phyloP scores from a whole-genome alignment of 202 grass and related monocot species.

The Zoysia matrella region DNA sequence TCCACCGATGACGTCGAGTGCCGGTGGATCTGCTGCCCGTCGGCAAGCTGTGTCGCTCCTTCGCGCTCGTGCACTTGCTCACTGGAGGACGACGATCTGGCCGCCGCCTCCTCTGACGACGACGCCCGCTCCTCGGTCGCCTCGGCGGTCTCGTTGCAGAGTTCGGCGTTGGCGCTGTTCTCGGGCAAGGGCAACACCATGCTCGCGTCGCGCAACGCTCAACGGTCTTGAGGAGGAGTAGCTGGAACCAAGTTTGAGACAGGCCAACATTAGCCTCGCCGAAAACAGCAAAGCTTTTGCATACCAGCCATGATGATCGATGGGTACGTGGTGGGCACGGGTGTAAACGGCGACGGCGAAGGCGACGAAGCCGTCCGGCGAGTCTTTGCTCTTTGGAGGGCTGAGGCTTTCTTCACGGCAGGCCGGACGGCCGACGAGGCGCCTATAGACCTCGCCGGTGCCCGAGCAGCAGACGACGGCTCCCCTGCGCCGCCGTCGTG shows the following conservation, averaged over 20 bases:
- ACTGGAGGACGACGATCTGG: background rate
- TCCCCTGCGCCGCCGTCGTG: background rate
- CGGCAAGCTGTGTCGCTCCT: too few relatives aligned
- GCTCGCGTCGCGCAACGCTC: background rate
- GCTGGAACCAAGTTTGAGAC: background rate
- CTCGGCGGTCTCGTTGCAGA: background rate
- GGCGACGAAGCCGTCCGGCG: conserved; percentile 16
- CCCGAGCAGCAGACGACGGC: background rate
- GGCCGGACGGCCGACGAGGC: background rate
- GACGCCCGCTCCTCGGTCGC: background rate
- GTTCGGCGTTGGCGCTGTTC: background rate
- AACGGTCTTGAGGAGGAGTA: background rate
- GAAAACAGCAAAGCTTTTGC: background rate
- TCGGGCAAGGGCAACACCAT: background rate
- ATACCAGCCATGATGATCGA: too few relatives aligned
- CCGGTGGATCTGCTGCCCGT: too few relatives aligned
- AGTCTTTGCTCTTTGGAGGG: background rate
- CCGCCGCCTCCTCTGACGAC: background rate
- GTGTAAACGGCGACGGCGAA: too few relatives aligned
- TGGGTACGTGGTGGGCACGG: background rate
- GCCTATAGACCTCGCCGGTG: background rate
- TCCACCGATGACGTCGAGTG: too few relatives aligned
- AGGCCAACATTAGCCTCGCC: background rate
- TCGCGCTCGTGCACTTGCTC: background rate
- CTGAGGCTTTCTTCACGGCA: background rate